A percentile compares a stretch with the other conserved stretches of the same genome.
These are phyloP conservation scores for Marchantia polymorpha DNA, from an alignment of 225 moss, liverwort and hornwort species.

Conservation along the genomic window DNA sequence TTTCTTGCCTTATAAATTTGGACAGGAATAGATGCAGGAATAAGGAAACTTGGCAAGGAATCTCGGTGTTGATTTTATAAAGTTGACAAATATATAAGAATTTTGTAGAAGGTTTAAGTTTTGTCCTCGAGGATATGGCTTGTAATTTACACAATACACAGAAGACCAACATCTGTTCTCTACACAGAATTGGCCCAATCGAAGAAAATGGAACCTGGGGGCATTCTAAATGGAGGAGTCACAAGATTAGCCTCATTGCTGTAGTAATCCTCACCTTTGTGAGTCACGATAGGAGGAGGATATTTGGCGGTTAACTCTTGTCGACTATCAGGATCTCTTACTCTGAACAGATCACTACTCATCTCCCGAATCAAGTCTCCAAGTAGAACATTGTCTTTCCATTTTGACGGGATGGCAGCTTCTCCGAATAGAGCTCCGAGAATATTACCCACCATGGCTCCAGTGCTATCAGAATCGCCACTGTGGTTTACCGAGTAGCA, in stretches of 20 bases:
- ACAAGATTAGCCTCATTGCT: slow-evolving; percentile 30
- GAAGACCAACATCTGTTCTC: not conserved
- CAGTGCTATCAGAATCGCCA: slow-evolving; percentile 41
- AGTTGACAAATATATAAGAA: too few species aligned
- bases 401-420: slow-evolving; percentile 30
- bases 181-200: slow-evolving; percentile 13
- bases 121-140: too few species aligned
- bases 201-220: slow-evolving; percentile 19
- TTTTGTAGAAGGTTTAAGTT: too few species aligned
- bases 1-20: too few species aligned
- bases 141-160: not conserved
- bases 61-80: too few species aligned
- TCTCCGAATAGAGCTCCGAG: slow-evolving; percentile 42
- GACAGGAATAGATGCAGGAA: too few species aligned
- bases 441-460: slow-evolving; percentile 40
- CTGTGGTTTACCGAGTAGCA: slow-evolving; percentile 42
- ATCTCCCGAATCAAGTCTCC: slow-evolving; percentile 35
- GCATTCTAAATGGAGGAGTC: slow-evolving; percentile 18
- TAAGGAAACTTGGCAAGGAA: too few species aligned
- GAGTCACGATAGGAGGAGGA: slow-evolving; percentile 27
- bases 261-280: slow-evolving; percentile 40
- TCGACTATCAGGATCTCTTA: slow-evolving; percentile 11
- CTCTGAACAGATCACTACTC: slow-evolving; percentile 28
- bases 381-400: slow-evolving; percentile 40
- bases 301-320: slow-evolving; percentile 25